These are phyloP conservation scores for Tubosaeta sp. DNA, from an alignment of 768 basidiomycete genomes.

Conservation along the genomic window DNA sequence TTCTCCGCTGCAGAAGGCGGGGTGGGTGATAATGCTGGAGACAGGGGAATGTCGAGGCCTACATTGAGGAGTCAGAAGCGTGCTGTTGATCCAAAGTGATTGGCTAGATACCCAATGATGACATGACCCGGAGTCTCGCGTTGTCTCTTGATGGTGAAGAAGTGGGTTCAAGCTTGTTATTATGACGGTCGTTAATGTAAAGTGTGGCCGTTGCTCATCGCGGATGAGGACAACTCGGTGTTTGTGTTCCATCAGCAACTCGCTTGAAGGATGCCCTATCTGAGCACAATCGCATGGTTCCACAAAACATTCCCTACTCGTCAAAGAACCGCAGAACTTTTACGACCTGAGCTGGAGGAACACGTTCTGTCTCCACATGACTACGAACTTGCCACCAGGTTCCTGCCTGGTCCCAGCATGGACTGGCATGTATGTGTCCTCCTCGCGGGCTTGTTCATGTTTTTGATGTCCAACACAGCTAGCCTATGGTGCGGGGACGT, in stretches of 20 bases:
- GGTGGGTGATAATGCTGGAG: conserved; percentile 17
- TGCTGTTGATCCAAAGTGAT: neutral
- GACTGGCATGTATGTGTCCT: conserved; percentile 40
- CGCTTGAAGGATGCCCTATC: conserved; percentile 25
- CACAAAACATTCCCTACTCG: conserved; percentile 44
- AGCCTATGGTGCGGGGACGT: conserved; percentile 19
- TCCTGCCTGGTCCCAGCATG: conserved; percentile 47
- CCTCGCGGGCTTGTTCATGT: neutral
- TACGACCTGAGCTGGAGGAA: conserved; percentile 30
- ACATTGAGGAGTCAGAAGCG: conserved; percentile 16
- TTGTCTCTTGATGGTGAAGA: conserved; percentile 22
- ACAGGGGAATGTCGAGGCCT: conserved; percentile 22
- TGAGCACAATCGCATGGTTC: conserved; percentile 33
- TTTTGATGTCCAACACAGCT: conserved; percentile 11
- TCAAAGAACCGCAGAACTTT: conserved; percentile 27
- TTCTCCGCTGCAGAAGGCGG: conserved; percentile 38
- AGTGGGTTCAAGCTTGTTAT: neutral
- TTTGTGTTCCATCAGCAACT: neutral
- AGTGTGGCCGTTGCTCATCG: conserved; percentile 9
- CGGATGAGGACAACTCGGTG: neutral
- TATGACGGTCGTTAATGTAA: no score
- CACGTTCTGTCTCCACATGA: conserved; percentile 38
- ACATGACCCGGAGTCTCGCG: conserved; percentile 7
- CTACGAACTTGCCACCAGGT: conserved; percentile 50
- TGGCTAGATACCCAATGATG: conserved; percentile 24